These are phyloP conservation scores for Nemania diffusa DNA, from an alignment of 2,329 filamentous ascomycete species.

Conservation along the genomic window DNA sequence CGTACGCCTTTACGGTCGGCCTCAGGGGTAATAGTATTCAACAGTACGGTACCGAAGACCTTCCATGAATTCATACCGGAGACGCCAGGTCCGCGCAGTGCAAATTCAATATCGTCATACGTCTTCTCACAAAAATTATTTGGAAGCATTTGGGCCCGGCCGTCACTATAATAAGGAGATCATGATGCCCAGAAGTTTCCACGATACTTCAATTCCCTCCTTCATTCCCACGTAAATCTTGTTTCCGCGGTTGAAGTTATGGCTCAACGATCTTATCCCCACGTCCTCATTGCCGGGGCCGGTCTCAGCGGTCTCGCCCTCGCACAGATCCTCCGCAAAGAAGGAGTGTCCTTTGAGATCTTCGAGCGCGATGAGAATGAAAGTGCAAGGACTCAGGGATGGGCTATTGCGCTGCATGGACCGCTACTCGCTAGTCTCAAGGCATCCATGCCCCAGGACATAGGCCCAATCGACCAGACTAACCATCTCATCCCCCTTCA, in stretches of 20 bases:
- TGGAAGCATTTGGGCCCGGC: background rate
- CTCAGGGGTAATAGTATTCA: background rate
- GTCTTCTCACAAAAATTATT: background rate
- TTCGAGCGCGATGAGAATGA: conserved; percentile 32
- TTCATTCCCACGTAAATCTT: background rate
- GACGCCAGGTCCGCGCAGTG: background rate
- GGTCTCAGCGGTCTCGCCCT: conserved; percentile 35
- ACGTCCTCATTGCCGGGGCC: conserved; percentile 36
- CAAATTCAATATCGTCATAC: background rate
- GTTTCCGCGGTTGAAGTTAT: background rate
- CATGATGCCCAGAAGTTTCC: background rate
- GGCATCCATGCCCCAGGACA: background rate
- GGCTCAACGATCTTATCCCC: conserved; percentile 15
- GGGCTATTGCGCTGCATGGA: conserved; percentile 30
- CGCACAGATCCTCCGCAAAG: conserved; percentile 33
- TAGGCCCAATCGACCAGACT: conserved; percentile 20
- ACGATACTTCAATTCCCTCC: background rate
- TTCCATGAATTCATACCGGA: background rate
- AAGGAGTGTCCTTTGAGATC: conserved; percentile 33
- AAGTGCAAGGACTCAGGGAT: conserved; percentile 32
- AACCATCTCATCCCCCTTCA: conserved; percentile 13
- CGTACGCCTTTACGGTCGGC: conserved; percentile 9
- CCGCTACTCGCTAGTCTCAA: background rate
- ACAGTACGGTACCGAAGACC: background rate
- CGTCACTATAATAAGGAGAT: background rate